Percentiles rank a stretch among this genome's conserved stretches.
phyloP scores from a whole-genome alignment of 148 eudicot genomes.

The Rhododendron ovatum region DNA sequence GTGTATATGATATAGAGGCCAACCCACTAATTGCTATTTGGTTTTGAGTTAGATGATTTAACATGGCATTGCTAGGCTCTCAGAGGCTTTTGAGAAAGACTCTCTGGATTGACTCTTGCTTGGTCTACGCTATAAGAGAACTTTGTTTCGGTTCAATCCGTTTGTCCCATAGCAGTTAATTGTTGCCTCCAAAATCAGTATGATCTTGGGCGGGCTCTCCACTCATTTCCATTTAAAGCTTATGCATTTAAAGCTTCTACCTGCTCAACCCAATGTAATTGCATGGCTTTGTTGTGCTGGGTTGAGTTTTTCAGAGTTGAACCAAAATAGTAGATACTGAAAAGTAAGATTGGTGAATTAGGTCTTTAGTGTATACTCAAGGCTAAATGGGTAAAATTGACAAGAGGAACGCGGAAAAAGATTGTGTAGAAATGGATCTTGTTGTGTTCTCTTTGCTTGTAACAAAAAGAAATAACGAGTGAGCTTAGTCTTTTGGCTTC shows the following conservation, averaged over 20 bases:
- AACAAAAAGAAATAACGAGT: not conserved
- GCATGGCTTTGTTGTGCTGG: not conserved
- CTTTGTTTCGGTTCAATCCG: not conserved
- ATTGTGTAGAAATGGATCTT: not conserved
- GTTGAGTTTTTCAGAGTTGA: not conserved
- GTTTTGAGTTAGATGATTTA: not conserved
- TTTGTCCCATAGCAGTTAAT: not conserved
- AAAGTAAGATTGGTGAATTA: not conserved
- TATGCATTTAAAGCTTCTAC: not conserved
- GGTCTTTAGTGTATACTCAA: not conserved
- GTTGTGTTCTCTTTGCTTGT: not conserved
- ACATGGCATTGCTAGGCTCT: not conserved
- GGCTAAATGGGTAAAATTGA: not conserved
- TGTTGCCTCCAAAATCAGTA: not conserved
- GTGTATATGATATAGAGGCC: not conserved
- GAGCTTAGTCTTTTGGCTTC: not conserved
- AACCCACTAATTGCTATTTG: not conserved
- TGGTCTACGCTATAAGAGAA: not conserved
- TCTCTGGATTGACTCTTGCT: not conserved
- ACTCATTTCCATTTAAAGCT: not conserved
- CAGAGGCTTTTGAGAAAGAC: not conserved
- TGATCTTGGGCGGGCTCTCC: not conserved
- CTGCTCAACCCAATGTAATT: not conserved
- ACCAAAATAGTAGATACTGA: not conserved
- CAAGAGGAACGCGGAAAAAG: not conserved